Percentiles rank a stretch among this genome's conserved stretches.
phyloP scores from a whole-genome alignment of 2,329 filamentous ascomycete species.

The Colletotrichum somersetense region DNA sequence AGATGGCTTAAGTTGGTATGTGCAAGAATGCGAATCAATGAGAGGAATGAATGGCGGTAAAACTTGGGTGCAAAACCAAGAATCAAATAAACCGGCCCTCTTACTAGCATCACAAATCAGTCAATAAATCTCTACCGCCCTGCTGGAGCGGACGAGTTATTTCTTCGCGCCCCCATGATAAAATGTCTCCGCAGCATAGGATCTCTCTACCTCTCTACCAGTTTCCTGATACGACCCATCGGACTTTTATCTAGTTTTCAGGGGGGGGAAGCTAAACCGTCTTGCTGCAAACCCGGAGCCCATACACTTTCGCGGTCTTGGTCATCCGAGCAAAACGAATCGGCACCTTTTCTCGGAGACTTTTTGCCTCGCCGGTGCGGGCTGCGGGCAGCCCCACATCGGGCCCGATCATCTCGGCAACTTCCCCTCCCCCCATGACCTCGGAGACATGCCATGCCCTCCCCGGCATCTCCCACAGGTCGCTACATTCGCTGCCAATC shows the following conservation, averaged over 20 bases:
- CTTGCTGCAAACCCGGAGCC: too few relatives aligned
- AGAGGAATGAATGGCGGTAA: too few relatives aligned
- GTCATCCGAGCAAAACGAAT: neutral
- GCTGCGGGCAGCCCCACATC: slow-evolving; percentile 12
- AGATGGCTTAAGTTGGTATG: too few relatives aligned
- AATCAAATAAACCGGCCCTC: neutral
- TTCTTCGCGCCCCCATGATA: neutral
- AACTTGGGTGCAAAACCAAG: too few relatives aligned
- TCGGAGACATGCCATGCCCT: slow-evolving; percentile 9
- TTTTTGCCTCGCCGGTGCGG: slow-evolving; percentile 10
- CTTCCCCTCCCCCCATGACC: neutral
- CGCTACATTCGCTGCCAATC: neutral
- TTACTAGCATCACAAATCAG: neutral
- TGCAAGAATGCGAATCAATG: neutral
- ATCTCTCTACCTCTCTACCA: neutral
- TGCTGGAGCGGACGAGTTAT: neutral
- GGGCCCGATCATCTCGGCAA: slow-evolving; percentile 16
- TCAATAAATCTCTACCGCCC: neutral
- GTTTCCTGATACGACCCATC: neutral
- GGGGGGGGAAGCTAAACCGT: neutral
- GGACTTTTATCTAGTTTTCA: neutral
- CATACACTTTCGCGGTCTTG: neutral
- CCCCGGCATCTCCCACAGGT: neutral
- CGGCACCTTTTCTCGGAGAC: slow-evolving; percentile 25
- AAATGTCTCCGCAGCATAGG: neutral